phyloP scores from a whole-genome alignment of 257 asterid species.

The Nicotiana undulata region DNA sequence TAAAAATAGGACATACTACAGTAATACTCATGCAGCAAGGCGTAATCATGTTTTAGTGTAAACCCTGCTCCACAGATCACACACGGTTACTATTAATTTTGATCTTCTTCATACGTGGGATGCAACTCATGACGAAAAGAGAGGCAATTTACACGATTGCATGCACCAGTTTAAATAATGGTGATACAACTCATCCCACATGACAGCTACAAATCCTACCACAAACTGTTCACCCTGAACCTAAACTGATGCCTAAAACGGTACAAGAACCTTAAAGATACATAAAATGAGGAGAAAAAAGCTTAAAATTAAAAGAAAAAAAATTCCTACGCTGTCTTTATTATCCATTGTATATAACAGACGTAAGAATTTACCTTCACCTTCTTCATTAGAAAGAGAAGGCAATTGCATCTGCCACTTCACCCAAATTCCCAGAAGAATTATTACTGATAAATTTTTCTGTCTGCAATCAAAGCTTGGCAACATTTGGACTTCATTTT shows the following conservation, averaged over 20 bases:
- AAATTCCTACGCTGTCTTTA: not conserved
- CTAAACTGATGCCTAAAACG: not conserved
- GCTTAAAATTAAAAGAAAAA: not conserved
- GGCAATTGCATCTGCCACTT: not conserved
- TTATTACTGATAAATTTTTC: not conserved
- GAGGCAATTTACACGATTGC: not conserved
- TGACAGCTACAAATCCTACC: slow-evolving; percentile 3
- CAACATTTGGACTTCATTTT: slow-evolving; percentile 3
- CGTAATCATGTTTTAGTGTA: not conserved
- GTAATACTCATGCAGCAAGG: not conserved
- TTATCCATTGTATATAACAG: slow-evolving; percentile 13
- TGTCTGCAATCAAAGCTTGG: not conserved
- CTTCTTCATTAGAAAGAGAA: slow-evolving; percentile 6
- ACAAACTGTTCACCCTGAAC: slow-evolving; percentile 5
- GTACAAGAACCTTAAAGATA: not conserved
- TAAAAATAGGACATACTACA: not conserved
- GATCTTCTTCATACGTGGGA: slow-evolving; percentile 1
- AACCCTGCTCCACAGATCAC: not conserved
- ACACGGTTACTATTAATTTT: not conserved
- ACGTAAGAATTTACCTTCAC: slow-evolving; percentile 12
- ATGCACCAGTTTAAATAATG: not conserved
- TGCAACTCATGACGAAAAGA: not conserved
- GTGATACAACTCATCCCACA: not conserved
- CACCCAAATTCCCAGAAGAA: not conserved
- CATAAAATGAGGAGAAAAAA: not conserved